A percentile compares a stretch with the other conserved stretches of the same genome.
Conservation (phyloP, 2,329 filamentous ascomycete species). For the Fusarium pininemorale region DNA sequence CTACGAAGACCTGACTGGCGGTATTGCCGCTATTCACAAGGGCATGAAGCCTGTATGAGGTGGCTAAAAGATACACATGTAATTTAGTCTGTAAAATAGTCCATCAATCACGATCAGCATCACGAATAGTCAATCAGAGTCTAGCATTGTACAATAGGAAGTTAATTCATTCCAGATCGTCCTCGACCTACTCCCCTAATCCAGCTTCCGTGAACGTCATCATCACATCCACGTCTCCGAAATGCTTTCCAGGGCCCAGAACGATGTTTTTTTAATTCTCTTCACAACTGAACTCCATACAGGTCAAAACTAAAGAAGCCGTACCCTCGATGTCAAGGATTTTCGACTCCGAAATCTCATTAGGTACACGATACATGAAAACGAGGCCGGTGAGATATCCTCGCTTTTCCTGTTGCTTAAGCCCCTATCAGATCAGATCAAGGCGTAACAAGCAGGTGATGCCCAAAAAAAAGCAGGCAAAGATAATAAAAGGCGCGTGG, state of each 20-base stretch:
- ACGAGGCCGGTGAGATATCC: slow-evolving; percentile 36
- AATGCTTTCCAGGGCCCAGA: slow-evolving; percentile 37
- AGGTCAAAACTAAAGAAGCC: slow-evolving; percentile 46
- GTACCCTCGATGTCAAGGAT: slow-evolving; percentile 43
- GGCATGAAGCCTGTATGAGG: slow-evolving; percentile 79
- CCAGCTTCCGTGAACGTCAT: slow-evolving; percentile 25
- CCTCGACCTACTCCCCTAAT: slow-evolving; percentile 28
- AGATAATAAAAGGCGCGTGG: slow-evolving; percentile 23
- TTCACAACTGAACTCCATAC: slow-evolving; percentile 47
- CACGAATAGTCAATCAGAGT: slow-evolving; percentile 19
- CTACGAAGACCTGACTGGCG: slow-evolving; percentile 90
- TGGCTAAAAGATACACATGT: slow-evolving; percentile 25
- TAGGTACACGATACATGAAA: slow-evolving; percentile 50
- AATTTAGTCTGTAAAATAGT: slow-evolving; percentile 34
- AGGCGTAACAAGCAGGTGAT: slow-evolving; percentile 32
- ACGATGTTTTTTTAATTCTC: slow-evolving; percentile 44
- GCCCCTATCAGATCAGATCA: slow-evolving; percentile 33
- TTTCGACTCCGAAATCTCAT: slow-evolving; percentile 47
- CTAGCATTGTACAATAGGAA: slow-evolving; percentile 39
- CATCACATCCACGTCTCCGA: slow-evolving; percentile 29
- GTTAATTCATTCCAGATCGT: slow-evolving; percentile 36
- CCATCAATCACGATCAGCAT: slow-evolving; percentile 17
- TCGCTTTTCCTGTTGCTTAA: slow-evolving; percentile 37
- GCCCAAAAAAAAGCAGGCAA: slow-evolving; percentile 31
- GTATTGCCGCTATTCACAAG: slow-evolving; percentile 95